Base-by-base conservation (phyloP, 768 basidiomycete genomes). In the Coprinopsis strossmayeri region DNA sequence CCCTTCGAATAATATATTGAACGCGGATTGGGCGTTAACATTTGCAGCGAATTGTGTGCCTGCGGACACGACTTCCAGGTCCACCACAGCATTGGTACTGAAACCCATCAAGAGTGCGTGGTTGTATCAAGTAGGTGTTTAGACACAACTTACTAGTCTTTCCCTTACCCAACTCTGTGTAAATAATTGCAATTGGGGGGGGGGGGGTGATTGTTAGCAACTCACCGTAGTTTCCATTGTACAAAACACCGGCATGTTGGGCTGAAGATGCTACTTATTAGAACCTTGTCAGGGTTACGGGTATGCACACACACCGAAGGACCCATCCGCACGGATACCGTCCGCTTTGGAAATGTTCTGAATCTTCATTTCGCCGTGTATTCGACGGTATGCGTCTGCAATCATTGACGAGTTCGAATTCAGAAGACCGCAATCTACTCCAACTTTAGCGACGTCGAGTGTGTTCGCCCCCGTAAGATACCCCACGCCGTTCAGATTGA, bases 181-280 rank as follows among this genome's bases (percentile, higher is more conserved):
- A n/a, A n/a, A n/a, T n/a, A n/a, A n/a, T n/a, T n/a, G n/a, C n/a
- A n/a, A n/a, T n/a, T n/a, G n/a, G n/a, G n/a, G n/a, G n/a, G n/a
- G n/a, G n/a, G n/a, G n/a, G n/a, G n/a, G n/a, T n/a, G n/a, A 32
- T 32, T 32, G 7, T 15, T 7, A 7, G 15, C 15, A 30, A 59
- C 68, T 57, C 17, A 70, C 74, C 85, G 53, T 87, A 87, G 57
- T 86, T 86, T 34, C 84, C 85, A 43, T 81, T 83, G 57, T 84
- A 86, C 3, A 83, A 61, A n/a, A 84, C 68, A 17, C 84, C 84
- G 17, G 57, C 62, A 60, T 87, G 85, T 60, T 86, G 73, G 17
- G 68, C 71, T 73, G 35, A 34, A 20, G 17, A n/a, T 28, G 21
- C 34, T 2, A 23, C 17, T 30, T 37, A 34, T 48, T 9, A 17